A percentile compares a stretch with the other conserved stretches of the same genome.
Evolutionary conservation across 495 filamentous ascomycete genomes (phyloP).

Genomic region (Daldinia decipiens): DNA sequence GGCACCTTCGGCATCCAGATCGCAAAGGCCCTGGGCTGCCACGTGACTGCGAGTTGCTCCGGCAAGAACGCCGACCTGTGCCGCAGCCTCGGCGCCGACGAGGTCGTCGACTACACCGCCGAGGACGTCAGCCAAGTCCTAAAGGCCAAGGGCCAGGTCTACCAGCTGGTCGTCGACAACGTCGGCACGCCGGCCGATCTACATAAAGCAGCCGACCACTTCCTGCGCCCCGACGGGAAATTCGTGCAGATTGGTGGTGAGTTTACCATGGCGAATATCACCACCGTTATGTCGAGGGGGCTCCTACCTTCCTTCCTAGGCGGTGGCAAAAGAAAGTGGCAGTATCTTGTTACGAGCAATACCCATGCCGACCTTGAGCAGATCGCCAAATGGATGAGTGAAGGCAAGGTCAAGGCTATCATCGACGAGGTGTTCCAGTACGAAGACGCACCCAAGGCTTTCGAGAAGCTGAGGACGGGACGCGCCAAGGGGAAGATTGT

Average conservation of each 20-base stretch:
- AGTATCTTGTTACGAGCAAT: constrained; percentile 54
- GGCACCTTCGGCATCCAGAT: constrained; percentile 73
- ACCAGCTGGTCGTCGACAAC: constrained; percentile 70
- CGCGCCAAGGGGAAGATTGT: constrained; percentile 76
- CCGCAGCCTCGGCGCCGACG: constrained; percentile 69
- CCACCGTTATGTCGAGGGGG: constrained; percentile 43
- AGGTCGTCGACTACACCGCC: constrained; percentile 74
- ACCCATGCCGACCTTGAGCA: constrained; percentile 60
- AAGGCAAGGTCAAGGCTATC: constrained; percentile 69
- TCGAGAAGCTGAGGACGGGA: constrained; percentile 69
- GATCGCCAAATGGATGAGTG: constrained; percentile 67
- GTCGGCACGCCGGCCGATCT: constrained; percentile 61
- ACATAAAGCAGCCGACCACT: constrained; percentile 66
- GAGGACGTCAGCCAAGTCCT: constrained; percentile 61
- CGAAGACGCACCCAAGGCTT: constrained; percentile 70
- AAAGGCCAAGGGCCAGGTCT: constrained; percentile 61
- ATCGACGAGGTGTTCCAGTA: constrained; percentile 71
- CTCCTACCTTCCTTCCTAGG: constrained; percentile 68
- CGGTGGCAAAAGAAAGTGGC: constrained; percentile 68
- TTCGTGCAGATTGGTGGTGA: constrained; percentile 68
- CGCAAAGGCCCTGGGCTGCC: constrained; percentile 70
- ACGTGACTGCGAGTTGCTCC: constrained; percentile 70
- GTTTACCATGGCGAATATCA: constrained; percentile 28
- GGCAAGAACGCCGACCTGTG: constrained; percentile 67
- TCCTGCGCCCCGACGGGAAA: constrained; percentile 60